Conservation (phyloP, 495 filamentous ascomycete genomes). For the Aspergillus hancockii region DNA sequence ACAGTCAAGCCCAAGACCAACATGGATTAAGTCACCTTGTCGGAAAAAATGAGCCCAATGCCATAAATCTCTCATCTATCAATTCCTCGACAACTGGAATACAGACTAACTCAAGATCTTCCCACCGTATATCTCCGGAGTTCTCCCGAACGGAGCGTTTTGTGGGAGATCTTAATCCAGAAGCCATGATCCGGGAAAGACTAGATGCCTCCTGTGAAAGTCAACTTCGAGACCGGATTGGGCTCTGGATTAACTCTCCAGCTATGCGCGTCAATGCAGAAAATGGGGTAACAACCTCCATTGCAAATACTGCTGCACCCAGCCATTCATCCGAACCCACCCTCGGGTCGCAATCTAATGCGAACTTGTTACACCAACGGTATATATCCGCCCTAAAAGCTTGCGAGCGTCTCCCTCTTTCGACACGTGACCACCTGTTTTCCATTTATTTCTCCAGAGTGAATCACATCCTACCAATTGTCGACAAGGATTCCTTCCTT, state of each 20-base stretch:
- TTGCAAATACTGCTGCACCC: conserved; percentile 6
- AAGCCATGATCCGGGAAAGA: conserved; percentile 45
- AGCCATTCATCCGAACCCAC: conserved; percentile 10
- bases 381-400: conserved; percentile 32
- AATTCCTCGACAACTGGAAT: not conserved
- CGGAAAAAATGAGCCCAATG: not conserved
- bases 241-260: conserved; percentile 46
- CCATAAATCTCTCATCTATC: not conserved
- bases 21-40: not conserved
- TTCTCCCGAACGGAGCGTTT: conserved; percentile 38
- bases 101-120: conserved; percentile 1
- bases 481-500: conserved; percentile 34
- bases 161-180: conserved; percentile 51
- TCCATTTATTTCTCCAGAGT: conserved; percentile 36
- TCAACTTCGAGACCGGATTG: conserved; percentile 41
- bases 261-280: conserved; percentile 13
- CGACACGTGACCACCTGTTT: conserved; percentile 28
- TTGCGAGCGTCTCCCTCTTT: conserved; percentile 28
- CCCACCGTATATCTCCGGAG: conserved; percentile 13
- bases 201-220: conserved; percentile 30
- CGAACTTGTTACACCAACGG: conserved; percentile 30
- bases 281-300: conserved; percentile 5
- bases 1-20: conserved; percentile 7
- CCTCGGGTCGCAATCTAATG: conserved; percentile 20
- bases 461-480: conserved; percentile 38